Evolutionary conservation across 2,329 filamentous ascomycete genomes (phyloP).

Genomic region (Paraphaeosphaeria sporulosa): DNA sequence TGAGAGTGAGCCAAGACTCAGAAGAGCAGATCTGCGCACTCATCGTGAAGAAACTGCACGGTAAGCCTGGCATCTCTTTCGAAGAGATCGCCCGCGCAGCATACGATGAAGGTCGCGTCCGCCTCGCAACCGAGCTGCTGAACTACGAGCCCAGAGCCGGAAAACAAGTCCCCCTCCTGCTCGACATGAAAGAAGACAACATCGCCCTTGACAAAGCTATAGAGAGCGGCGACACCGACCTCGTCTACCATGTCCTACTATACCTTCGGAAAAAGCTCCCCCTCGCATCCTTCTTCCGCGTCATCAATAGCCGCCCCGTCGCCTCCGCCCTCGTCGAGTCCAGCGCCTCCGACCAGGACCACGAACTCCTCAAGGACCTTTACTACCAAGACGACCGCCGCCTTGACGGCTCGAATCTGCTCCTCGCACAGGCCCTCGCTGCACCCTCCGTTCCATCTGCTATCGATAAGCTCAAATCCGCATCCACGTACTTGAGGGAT

Average conservation of each 20-base stretch:
- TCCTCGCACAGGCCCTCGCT: conserved; percentile 81
- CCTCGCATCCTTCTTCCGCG: conserved; percentile 88
- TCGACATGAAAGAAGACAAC: conserved; percentile 95
- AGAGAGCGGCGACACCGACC: conserved; percentile 91
- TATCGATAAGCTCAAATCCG: conserved; percentile 86
- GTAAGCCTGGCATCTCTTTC: conserved; percentile 92
- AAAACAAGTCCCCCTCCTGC: conserved; percentile 91
- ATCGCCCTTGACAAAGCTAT: conserved; percentile 96
- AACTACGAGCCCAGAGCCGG: conserved; percentile 94
- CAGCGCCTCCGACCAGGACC: conserved; percentile 79
- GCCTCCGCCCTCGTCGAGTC: conserved; percentile 91
- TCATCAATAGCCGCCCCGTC: conserved; percentile 83
- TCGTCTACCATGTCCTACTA: conserved; percentile 87
- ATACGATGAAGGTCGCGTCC: conserved; percentile 88
- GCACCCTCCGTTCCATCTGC: conserved; percentile 74
- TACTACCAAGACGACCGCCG: conserved; percentile 97
- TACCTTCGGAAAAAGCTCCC: conserved; percentile 90
- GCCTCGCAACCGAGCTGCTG: conserved; percentile 88
- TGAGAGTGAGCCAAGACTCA: conserved; percentile 81
- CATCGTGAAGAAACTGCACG: conserved; percentile 85
- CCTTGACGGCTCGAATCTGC: conserved; percentile 85
- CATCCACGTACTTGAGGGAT: conserved; percentile 82
- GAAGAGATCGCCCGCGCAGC: conserved; percentile 92
- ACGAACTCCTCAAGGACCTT: conserved; percentile 86
- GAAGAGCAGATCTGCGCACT: conserved; percentile 87